Evolutionary conservation across 2,329 filamentous ascomycete species (phyloP).

Genomic region (Metarhizium anisopliae): DNA sequence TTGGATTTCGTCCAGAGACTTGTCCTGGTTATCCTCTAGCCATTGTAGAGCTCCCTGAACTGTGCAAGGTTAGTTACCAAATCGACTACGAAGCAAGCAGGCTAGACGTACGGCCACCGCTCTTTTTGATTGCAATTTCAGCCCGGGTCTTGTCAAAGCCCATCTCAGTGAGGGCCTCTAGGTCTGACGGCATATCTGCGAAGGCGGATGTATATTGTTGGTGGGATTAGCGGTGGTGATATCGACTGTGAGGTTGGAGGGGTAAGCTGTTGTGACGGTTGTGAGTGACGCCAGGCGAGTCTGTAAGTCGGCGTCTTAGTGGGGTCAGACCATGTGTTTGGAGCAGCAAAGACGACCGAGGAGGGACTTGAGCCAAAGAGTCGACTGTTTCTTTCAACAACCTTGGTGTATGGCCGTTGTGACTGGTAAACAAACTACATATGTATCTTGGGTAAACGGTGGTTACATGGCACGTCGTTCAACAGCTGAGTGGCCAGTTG

Average conservation of each 20-base stretch:
- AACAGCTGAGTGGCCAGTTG: slow-evolving; percentile 8
- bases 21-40: slow-evolving; percentile 89
- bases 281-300: slow-evolving; percentile 7
- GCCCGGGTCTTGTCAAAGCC: slow-evolving; percentile 78
- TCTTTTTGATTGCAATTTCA: slow-evolving; percentile 74
- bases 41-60: slow-evolving; percentile 88
- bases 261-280: neutral
- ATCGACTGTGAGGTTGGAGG: neutral
- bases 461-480: slow-evolving; percentile 16
- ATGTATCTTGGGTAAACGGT: no score
- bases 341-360: neutral
- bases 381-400: no score
- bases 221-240: slow-evolving; percentile 4
- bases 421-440: no score
- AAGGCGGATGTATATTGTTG: slow-evolving; percentile 10
- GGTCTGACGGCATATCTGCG: slow-evolving; percentile 49
- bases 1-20: slow-evolving; percentile 72
- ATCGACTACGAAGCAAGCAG: neutral
- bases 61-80: slow-evolving; percentile 23
- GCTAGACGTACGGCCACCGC: slow-evolving; percentile 59
- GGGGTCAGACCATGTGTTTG: neutral
- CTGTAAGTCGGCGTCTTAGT: slow-evolving; percentile 9
- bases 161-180: slow-evolving; percentile 57
- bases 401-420: no score
- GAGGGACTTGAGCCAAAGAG: no score